Base-by-base conservation (phyloP, 495 filamentous ascomycete species). In the Ascodesmis nigricans region DNA sequence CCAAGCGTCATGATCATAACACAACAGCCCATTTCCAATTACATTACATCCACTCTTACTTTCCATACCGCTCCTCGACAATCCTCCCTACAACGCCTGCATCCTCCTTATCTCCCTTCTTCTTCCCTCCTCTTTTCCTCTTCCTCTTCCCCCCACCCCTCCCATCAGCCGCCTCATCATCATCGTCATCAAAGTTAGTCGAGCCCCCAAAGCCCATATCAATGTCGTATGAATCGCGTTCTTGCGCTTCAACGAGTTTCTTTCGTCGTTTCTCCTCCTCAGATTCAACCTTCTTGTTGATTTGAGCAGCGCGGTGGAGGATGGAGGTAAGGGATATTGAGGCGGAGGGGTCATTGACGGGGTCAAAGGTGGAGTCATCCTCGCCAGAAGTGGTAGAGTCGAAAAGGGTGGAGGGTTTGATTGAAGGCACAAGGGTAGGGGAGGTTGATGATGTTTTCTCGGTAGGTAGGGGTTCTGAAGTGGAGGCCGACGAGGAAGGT, bases 151-250 rank as follows among this genome's bases (percentile, higher is more conserved):
- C 37, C 1, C 38, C 41, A 21, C 44, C 42, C 17, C 31, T 39
- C 7, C 20, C 38, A 19, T 41, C 23, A 10, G 31, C 40, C 4
- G 40, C 49, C 18, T 52, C 49, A 16, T 52, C 48, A 18, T 52
- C 48, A 28, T 52, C 49, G 27, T 52, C 49, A 1, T 41, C 49
- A 32, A 47, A 52, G 33, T 52, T 49, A 15, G 81, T 67, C 42
- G 73, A 81, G 10, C 73, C 74, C 4, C 90, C 87, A 50, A 97
- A 95, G 21, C 81, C 87, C 54, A 92, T 61, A 45, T 97, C 87
- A 58, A 97, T 66, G 55, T 97, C 87, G 27, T 82, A 78, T 7
- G 78, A 71, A 56, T 97, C 87, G 27, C 83, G 66, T 41, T 76
- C 75, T 27, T 72, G 66, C 28, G 71, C 65, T 43, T 78, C 67